phyloP scores from a whole-genome alignment of 768 basidiomycete genomes.

The Lentinula lateritia region DNA sequence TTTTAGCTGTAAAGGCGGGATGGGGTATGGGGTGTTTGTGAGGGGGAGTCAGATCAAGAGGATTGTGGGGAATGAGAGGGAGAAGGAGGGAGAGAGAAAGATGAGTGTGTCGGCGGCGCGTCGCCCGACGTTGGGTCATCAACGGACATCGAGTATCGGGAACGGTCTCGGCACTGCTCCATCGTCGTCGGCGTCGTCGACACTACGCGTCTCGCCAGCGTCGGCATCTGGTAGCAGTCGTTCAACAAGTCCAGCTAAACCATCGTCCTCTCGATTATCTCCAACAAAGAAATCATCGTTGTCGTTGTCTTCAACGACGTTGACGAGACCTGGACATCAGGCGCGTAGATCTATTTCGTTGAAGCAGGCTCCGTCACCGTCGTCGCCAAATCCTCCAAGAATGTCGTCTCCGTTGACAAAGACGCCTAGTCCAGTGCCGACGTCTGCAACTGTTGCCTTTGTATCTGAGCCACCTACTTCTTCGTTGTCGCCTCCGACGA shows the following conservation, averaged over 20 bases:
- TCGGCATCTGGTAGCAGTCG: slow-evolving; percentile 50
- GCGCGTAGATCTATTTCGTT: slow-evolving; percentile 42
- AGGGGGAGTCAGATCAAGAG: slow-evolving; percentile 78
- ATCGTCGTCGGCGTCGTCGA: slow-evolving; percentile 28
- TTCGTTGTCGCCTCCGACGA: background rate
- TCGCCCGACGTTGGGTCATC: slow-evolving; percentile 43
- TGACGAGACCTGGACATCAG: slow-evolving; percentile 19
- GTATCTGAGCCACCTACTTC: slow-evolving; percentile 1
- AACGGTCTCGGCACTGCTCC: slow-evolving; percentile 22
- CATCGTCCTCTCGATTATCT: slow-evolving; percentile 21
- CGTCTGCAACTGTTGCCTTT: slow-evolving; percentile 7
- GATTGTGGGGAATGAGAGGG: slow-evolving; percentile 43
- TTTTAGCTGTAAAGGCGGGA: slow-evolving; percentile 61
- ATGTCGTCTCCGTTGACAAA: slow-evolving; percentile 32
- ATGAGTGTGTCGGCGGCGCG: background rate
- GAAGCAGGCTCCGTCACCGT: slow-evolving; percentile 36
- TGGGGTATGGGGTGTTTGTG: slow-evolving; percentile 83
- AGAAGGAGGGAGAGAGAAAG: slow-evolving; percentile 12
- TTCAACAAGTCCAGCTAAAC: slow-evolving; percentile 59
- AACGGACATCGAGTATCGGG: slow-evolving; percentile 46
- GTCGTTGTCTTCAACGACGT: background rate
- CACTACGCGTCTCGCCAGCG: slow-evolving; percentile 33
- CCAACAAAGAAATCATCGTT: slow-evolving; percentile 44
- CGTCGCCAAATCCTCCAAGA: slow-evolving; percentile 25
- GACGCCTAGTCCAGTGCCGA: background rate